phyloP scores from a whole-genome alignment of 306 rosid species.

The Acacia melanoxylon region DNA sequence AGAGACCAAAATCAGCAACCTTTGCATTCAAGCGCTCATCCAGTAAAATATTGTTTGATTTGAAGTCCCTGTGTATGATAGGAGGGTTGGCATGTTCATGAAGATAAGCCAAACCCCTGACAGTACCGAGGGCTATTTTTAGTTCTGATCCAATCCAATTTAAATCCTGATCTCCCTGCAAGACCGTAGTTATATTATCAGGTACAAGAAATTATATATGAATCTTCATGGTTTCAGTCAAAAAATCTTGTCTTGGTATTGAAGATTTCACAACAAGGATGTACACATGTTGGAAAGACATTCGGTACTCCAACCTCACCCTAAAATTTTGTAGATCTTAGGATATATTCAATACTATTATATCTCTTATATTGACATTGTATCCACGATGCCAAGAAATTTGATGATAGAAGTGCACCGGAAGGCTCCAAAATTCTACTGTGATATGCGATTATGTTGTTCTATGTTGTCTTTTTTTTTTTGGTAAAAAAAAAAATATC shows the following conservation, averaged over 20 bases:
- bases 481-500: background rate
- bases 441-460: background rate
- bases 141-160: slow-evolving; percentile 61
- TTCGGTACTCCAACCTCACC: background rate
- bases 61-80: slow-evolving; percentile 71
- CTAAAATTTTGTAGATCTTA: background rate
- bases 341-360: background rate
- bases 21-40: slow-evolving; percentile 54
- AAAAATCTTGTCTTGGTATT: background rate
- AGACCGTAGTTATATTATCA: background rate
- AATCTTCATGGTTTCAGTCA: background rate
- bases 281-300: background rate
- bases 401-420: background rate
- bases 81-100: slow-evolving; percentile 69
- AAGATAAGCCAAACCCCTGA: slow-evolving; percentile 63
- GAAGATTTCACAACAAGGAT: background rate
- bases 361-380: background rate
- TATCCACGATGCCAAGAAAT: background rate
- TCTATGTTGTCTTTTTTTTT: too few relatives aligned
- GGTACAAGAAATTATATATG: background rate
- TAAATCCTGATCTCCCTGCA: slow-evolving; percentile 57
- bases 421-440: background rate
- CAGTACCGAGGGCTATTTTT: slow-evolving; percentile 49
- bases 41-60: slow-evolving; percentile 62
- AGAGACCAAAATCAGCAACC: slow-evolving; percentile 72